Base-by-base conservation (phyloP, 2,329 filamentous ascomycete genomes). In the Akanthomyces muscarius region DNA sequence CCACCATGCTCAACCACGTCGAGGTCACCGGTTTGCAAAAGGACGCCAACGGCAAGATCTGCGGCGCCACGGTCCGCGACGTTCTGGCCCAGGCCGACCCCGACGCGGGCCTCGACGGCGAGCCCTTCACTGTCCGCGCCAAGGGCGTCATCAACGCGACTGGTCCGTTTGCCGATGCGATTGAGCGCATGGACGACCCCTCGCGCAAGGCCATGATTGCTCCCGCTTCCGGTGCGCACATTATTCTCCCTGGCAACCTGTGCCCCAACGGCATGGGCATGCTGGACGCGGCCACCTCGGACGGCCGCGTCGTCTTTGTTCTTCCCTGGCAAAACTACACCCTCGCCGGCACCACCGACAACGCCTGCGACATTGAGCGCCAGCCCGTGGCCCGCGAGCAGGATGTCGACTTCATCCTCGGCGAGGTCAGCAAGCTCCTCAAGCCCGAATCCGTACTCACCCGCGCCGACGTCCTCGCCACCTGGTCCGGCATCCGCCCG, bases 301-400 rank as follows among this genome's bases (percentile, higher is more conserved):
- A 95, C 70, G 90, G 90, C n/a, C 86, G 90, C 71, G 90, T 95
- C 66, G 90, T 95, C 69, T 95, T 95, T 80, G 92, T 95, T 74
- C 81, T 95, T 59, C 90, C 90, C 8, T 95, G 90, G 90, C 89
- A 94, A 75, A 90, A 90, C 61, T 91, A 91, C 79, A 94, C 91
- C 7, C 90, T 95, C 65, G 90, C 91, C 56, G 90, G 90, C 68
- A 94, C 90, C 16, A 95, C 90, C 3, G 90, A 95, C 70, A 87
- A 87, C 63, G 86, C 89, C 3, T 89, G 88, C 62, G 77, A 81
- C 21, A 86, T 95, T 67, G 83, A 84, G 64, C 79, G 80, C 61
- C 85, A 92, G 69, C 91, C 91, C 3, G 77, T 91, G 33, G 89
- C 91, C 6, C 86, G 87, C 57, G 87, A 92, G 72, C 81, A 90